Evolutionary conservation across 75 land plant species (phyloP).

Genomic region (Picea sitchensis): DNA sequence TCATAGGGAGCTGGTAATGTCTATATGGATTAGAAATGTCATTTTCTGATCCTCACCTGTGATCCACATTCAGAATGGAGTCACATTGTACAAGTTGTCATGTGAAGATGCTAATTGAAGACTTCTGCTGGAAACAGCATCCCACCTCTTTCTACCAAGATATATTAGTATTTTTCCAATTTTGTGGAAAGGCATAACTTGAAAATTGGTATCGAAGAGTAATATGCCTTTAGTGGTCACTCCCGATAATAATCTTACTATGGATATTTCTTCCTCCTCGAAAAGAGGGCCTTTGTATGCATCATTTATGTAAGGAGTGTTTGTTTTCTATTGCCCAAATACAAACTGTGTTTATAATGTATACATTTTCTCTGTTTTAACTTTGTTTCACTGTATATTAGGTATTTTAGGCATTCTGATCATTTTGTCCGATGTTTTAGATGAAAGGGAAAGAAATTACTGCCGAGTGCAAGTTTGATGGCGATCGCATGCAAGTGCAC

Average conservation of each 20-base stretch:
- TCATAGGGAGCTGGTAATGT: neutral
- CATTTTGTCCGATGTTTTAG: constrained; percentile 8
- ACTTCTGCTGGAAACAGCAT: too few species aligned
- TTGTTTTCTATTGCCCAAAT: neutral
- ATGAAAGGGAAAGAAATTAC: constrained; percentile 24
- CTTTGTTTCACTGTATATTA: neutral
- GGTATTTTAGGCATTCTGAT: neutral
- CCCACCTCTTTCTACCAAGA: too few species aligned
- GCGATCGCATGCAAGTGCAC: constrained; percentile 34
- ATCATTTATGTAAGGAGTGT: neutral
- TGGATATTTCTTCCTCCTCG: neutral
- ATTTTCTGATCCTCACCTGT: neutral
- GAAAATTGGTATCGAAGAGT: too few species aligned
- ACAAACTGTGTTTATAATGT: neutral
- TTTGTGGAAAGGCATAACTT: too few species aligned
- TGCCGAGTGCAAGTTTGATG: constrained; percentile 40
- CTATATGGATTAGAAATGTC: neutral
- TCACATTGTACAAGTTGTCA: too few species aligned
- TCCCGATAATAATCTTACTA: neutral
- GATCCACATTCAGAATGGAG: neutral
- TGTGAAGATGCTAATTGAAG: too few species aligned
- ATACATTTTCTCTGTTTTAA: neutral
- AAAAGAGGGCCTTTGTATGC: neutral
- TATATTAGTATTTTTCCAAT: too few species aligned
- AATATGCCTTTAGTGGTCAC: too few species aligned